A percentile compares a stretch with the other conserved stretches of the same genome.
Conservation (phyloP, 2,329 filamentous ascomycete species). For the Dactylonectria estremocensis region DNA sequence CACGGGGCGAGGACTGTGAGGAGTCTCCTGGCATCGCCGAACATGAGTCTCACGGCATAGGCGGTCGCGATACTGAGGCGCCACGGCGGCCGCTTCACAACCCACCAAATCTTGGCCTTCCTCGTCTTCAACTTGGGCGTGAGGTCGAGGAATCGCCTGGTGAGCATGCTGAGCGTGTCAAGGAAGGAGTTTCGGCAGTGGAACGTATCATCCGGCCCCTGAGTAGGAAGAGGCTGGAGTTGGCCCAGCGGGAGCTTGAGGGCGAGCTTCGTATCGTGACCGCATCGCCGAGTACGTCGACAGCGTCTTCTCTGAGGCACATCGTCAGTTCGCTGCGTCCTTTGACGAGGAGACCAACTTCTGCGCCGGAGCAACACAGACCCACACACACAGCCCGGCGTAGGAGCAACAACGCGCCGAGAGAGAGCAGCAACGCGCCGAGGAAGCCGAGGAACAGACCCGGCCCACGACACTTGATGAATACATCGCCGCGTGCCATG, state of each 20-base stretch:
- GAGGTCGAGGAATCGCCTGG: slow-evolving; percentile 15
- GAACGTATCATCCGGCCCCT: slow-evolving; percentile 5
- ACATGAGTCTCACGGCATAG: slow-evolving; percentile 13
- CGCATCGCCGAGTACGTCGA: slow-evolving; percentile 18
- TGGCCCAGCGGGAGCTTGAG: background rate
- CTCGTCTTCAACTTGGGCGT: slow-evolving; percentile 12
- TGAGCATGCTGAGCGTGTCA: slow-evolving; percentile 5
- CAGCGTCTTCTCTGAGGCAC: slow-evolving; percentile 25
- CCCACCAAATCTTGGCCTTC: slow-evolving; percentile 11
- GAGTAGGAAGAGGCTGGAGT: no score
- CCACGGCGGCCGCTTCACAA: slow-evolving; percentile 12
- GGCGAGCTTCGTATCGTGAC: slow-evolving; percentile 2
- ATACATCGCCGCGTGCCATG: slow-evolving; percentile 51
- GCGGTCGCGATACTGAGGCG: background rate
- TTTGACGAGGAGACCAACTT: slow-evolving; percentile 24
- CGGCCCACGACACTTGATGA: slow-evolving; percentile 50
- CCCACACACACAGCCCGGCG: slow-evolving; percentile 19
- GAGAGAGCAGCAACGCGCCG: slow-evolving; percentile 5
- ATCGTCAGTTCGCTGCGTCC: background rate
- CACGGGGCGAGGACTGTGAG: slow-evolving; percentile 15
- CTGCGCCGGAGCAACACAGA: slow-evolving; percentile 4
- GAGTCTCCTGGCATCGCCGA: slow-evolving; percentile 17
- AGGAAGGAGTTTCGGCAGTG: background rate
- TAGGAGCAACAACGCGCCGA: background rate
- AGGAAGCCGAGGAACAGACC: slow-evolving; percentile 40